A percentile compares a stretch with the other conserved stretches of the same genome.
These are phyloP conservation scores for Rhodotorula sp. DNA, from an alignment of 1,284 basidiomycete genomes.

Conservation along the genomic window DNA sequence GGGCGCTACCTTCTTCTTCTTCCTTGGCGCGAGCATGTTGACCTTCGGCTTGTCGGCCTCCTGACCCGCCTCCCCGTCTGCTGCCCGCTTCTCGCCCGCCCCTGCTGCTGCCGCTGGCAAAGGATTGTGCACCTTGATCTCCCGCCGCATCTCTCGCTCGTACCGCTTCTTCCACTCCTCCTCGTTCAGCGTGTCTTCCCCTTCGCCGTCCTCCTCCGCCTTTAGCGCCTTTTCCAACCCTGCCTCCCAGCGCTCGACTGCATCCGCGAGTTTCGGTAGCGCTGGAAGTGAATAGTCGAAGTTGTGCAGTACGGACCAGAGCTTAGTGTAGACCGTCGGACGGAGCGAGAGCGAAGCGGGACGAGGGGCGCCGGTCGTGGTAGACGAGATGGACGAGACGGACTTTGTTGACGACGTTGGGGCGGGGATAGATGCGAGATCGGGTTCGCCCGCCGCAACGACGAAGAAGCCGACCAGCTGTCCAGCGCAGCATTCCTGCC, in stretches of 20 bases:
- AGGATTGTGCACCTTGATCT: conserved; percentile 8
- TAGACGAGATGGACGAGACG: neutral
- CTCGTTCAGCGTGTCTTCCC: conserved; percentile 7
- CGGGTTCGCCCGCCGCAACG: conserved; percentile 47
- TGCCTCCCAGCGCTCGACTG: conserved; percentile 14
- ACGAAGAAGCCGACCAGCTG: conserved; percentile 87
- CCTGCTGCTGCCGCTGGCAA: neutral
- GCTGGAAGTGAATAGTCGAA: conserved; percentile 34
- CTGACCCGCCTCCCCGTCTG: conserved; percentile 2
- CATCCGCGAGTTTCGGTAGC: neutral
- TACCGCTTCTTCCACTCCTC: neutral
- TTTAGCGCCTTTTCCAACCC: conserved; percentile 13
- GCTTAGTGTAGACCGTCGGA: conserved; percentile 37
- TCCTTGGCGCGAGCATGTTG: conserved; percentile 40
- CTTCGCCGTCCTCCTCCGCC: neutral
- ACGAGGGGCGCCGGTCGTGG: neutral
- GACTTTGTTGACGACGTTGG: neutral
- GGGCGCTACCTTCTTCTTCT: conserved; percentile 37
- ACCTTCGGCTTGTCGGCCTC: conserved; percentile 17
- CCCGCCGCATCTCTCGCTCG: conserved; percentile 2
- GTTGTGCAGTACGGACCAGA: conserved; percentile 44
- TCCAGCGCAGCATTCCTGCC: conserved; percentile 83
- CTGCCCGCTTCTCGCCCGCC: neutral
- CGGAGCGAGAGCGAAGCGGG: conserved; percentile 16
- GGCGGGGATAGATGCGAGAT: neutral